Evolutionary conservation across 2,329 filamentous ascomycete genomes (phyloP), one percentile per base, ranked within the genome.

Genomic region (Cytospora mali): DNA sequence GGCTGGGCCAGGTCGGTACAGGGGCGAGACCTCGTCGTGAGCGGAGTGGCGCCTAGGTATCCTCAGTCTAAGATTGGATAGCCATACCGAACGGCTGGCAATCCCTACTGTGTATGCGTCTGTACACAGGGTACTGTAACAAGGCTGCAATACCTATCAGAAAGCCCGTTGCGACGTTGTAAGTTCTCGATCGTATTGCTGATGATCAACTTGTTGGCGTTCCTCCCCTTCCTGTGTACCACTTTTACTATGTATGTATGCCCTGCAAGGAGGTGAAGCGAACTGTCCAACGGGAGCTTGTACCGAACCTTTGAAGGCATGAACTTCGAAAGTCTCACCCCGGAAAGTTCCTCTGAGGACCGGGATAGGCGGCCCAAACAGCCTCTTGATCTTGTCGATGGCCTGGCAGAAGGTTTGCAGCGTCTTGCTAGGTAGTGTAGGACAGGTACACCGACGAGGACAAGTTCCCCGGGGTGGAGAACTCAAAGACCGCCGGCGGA

Each of bases 41-140:
- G 31, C n/a, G 35, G 29, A 29, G 51, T 64, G 59, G n/a, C 50
- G 42, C 57, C 27, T 9, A 48, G 35, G 21, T 33, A 54, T 25
- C 51, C 21, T 50, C 13, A 51, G n/a, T 10, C 55, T 42, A n/a
- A 51, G 60, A 65, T 62, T 60, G 61, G 63, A 60, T 39, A 60
- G 52, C 48, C 35, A 48, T 50, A 57, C 56, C 42, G 61, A 60
- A 62, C 52, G 55, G 52, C 56, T 54, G 61, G 61, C 58, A 48
- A 57, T 65, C 53, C 16, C 56, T 56, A n/a, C n/a, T n/a, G n/a
- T n/a, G n/a, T n/a, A 18, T 63, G 56, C 52, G 54, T 63, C 53
- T 55, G 48, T 59, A n/a, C n/a, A n/a, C n/a, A 55, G 55, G 27
- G 49, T 46, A 56, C 58, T 25, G 28, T 42, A 33, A 55, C 35